A percentile compares a stretch with the other conserved stretches of the same genome.
These are phyloP conservation scores for Prosopis cineraria DNA, from an alignment of 306 rosid genomes.

Conservation along the genomic window DNA sequence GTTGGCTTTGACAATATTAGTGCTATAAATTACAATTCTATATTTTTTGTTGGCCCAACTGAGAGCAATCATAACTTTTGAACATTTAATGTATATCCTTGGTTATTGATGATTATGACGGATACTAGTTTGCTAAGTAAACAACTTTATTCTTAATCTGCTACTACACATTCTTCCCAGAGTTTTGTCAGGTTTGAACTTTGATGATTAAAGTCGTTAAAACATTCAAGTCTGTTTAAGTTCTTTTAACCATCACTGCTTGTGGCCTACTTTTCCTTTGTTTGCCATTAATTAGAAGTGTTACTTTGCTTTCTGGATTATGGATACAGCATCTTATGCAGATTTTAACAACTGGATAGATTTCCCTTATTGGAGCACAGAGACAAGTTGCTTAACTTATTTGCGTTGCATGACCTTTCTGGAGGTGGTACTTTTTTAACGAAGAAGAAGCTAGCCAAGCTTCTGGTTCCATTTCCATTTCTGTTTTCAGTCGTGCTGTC, in stretches of 20 bases:
- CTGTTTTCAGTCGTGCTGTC: too few relatives aligned
- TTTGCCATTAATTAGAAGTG: not conserved
- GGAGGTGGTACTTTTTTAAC: slow-evolving; percentile 60
- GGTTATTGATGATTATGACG: not conserved
- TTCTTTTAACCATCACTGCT: not conserved
- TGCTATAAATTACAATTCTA: not conserved
- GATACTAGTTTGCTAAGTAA: not conserved
- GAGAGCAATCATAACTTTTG: not conserved
- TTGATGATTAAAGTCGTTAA: not conserved
- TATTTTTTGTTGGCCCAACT: not conserved
- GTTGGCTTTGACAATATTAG: not conserved
- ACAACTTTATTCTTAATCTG: not conserved
- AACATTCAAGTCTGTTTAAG: not conserved
- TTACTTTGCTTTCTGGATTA: too few relatives aligned
- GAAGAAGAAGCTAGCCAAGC: slow-evolving; percentile 57
- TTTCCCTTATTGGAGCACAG: slow-evolving; percentile 89
- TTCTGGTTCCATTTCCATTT: too few relatives aligned
- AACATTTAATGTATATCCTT: not conserved
- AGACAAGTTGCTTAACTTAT: slow-evolving; percentile 61
- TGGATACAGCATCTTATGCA: slow-evolving; percentile 33
- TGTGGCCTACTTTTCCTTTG: not conserved
- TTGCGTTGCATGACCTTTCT: slow-evolving; percentile 74
- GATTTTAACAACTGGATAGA: slow-evolving; percentile 87
- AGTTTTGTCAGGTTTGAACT: not conserved
- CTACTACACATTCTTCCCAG: not conserved